A percentile compares a stretch with the other conserved stretches of the same genome.
Evolutionary conservation across 2,329 filamentous ascomycete species (phyloP).

Genomic region (Neonectria sp.): DNA sequence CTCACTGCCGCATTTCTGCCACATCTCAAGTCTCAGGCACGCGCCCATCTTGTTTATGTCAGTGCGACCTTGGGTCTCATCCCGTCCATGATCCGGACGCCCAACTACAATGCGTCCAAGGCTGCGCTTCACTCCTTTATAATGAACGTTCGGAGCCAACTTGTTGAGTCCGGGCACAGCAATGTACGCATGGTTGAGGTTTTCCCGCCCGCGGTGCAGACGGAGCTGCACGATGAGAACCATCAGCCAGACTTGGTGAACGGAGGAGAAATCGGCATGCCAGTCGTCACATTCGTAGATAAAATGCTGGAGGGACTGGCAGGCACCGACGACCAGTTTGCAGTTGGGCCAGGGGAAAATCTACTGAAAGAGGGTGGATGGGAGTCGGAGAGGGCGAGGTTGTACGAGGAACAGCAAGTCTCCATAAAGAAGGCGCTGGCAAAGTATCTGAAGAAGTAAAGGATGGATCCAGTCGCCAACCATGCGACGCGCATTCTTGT

Average conservation of each 20-base stretch:
- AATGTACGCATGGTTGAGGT: conserved; percentile 46
- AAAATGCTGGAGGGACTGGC: conserved; percentile 49
- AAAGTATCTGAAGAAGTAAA: conserved; percentile 31
- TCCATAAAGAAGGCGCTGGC: conserved; percentile 30
- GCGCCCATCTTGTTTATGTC: conserved; percentile 42
- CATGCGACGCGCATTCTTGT: neutral
- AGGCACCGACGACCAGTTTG: conserved; percentile 44
- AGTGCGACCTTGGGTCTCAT: conserved; percentile 43
- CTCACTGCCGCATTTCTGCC: conserved; percentile 49
- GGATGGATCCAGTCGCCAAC: neutral
- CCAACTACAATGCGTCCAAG: conserved; percentile 50
- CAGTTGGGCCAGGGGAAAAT: conserved; percentile 40
- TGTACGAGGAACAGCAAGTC: conserved; percentile 36
- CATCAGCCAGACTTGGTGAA: conserved; percentile 46
- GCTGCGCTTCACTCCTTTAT: conserved; percentile 47
- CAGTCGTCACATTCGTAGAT: conserved; percentile 58
- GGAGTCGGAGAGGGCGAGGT: conserved; percentile 37
- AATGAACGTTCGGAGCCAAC: conserved; percentile 40
- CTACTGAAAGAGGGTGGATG: conserved; percentile 44
- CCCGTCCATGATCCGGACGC: conserved; percentile 42
- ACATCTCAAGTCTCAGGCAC: conserved; percentile 38
- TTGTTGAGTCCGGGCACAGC: conserved; percentile 26
- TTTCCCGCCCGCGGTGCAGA: conserved; percentile 50
- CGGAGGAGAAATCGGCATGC: conserved; percentile 54
- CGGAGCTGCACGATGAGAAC: conserved; percentile 46